Base-by-base conservation (phyloP, 306 rosid genomes). In the Argentina anserina region DNA sequence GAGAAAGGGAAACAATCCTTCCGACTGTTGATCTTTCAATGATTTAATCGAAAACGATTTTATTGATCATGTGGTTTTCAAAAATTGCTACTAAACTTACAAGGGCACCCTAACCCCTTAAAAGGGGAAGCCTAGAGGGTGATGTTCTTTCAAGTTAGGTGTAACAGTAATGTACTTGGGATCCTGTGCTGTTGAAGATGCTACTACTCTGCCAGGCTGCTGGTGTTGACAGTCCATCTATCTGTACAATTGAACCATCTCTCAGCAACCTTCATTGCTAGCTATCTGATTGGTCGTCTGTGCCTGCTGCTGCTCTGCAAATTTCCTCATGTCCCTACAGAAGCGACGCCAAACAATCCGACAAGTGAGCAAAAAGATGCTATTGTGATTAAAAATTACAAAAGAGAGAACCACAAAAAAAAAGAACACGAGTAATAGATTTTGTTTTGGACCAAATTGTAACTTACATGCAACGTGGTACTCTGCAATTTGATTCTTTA, bases 291-390 rank as follows among this genome's bases (percentile, higher is more conserved):
- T 15, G 41, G 63, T 39, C 45, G 61, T 26, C 73, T 31, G 23
- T 37, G 37, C 55, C 43, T 8, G 61, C 72, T 69, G 59, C 82
- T 76, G 78, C 67, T 76, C 69, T 47, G 65, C 76, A 69, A 26
- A 70, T 34, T 55, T 81, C 76, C 76, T 77, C 76, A 85, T 11
- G 47, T 79, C 78, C 77, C 88, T 83, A 72, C 52, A 77, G 75
- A 72, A 26, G 13, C 64, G 15, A n/a, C 39, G 58, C 75, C 66
- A 56, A 25, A 37, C 12, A 40, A 56, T 40, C 41, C 20, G 0
- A 71, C 17, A 55, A 21, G 53, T 69, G 65, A 53, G 28, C 20
- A 2, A 26, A 55, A 45, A 69, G 8, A 25, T 50, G 17, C 17
- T 21, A 12, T 36, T 37, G 29, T 23, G 14, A 13, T 6, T 41